phyloP scores from a whole-genome alignment of 306 rosid genomes.

The apple (Malus domestica) region ASM211411v1 NC_041802.1:3867001-3867500 shows the following conservation, averaged over 20 bases:
- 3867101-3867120: background rate
- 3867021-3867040: too few species aligned
- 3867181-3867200: too few species aligned
- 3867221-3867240: too few species aligned
- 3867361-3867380: background rate
- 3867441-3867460: conserved; percentile 10
- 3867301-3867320: background rate
- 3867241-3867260: background rate
- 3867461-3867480: background rate
- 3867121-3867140: background rate
- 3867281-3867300: background rate
- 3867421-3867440: background rate
- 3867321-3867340: background rate
- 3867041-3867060: background rate
- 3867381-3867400: background rate
- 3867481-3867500: background rate
- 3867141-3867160: too few species aligned
- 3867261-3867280: background rate
- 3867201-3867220: too few species aligned
- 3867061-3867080: background rate
- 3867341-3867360: background rate
- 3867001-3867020: too few species aligned
- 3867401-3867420: background rate
- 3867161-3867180: too few species aligned
- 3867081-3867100: background rate